phyloP scores from a whole-genome alignment of 2,329 filamentous ascomycete species.

The Penicillium sp. region DNA sequence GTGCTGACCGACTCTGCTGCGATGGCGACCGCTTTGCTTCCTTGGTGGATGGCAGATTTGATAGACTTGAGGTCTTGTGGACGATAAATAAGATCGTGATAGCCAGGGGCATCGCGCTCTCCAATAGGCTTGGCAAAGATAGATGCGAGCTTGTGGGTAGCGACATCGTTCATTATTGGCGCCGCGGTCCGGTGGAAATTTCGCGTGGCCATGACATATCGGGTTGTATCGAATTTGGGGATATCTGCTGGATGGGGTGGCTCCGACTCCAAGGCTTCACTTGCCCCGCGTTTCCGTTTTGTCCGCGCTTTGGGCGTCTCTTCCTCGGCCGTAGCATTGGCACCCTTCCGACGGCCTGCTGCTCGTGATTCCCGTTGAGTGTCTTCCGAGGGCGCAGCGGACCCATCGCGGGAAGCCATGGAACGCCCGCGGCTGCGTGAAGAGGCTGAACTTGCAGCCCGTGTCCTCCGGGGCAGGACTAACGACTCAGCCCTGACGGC shows the following conservation, averaged over 20 bases:
- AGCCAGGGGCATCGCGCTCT: constrained; percentile 71
- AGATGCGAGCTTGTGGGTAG: constrained; percentile 71
- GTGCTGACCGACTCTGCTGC: constrained; percentile 61
- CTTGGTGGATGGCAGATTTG: constrained; percentile 61
- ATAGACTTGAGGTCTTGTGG: constrained; percentile 76
- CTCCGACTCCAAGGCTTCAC: constrained; percentile 33
- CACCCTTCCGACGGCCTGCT: constrained; percentile 30
- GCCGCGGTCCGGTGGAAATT: constrained; percentile 63
- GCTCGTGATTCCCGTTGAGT: constrained; percentile 17
- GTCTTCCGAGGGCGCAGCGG: constrained; percentile 27
- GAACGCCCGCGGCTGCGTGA: constrained; percentile 39
- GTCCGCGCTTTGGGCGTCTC: constrained; percentile 28
- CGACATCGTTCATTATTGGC: constrained; percentile 71
- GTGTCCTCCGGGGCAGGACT: constrained; percentile 26
- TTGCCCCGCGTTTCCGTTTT: constrained; percentile 43
- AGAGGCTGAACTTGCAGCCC: constrained; percentile 35
- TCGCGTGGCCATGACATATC: constrained; percentile 43
- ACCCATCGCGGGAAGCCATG: constrained; percentile 34
- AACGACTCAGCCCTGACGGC: constrained; percentile 30
- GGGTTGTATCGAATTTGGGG: constrained; percentile 29
- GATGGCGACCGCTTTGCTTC: constrained; percentile 43
- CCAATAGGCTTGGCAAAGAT: constrained; percentile 74
- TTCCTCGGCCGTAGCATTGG: constrained; percentile 22
- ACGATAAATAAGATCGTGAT: constrained; percentile 67
- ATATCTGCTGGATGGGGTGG: constrained; percentile 24